Percentiles rank a stretch among this genome's conserved stretches.
Conservation (phyloP, 768 basidiomycete genomes). For the Mycena rebaudengoi region DNA sequence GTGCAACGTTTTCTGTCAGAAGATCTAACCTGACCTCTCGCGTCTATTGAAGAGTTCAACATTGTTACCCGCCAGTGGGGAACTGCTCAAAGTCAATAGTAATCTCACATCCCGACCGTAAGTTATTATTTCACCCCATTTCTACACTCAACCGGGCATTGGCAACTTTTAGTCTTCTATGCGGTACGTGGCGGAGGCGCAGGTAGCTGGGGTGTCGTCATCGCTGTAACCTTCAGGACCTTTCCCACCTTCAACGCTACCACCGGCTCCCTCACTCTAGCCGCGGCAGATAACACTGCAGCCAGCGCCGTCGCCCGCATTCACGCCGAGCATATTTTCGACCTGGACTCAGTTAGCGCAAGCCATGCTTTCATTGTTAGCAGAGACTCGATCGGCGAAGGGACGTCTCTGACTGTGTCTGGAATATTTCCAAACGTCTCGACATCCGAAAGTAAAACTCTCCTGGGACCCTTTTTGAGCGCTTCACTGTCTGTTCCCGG, state of each 20-base stretch:
- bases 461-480: constrained; percentile 30
- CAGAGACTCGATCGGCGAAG: not conserved
- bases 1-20: not conserved
- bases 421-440: constrained; percentile 7
- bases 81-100: constrained; percentile 32
- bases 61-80: constrained; percentile 40
- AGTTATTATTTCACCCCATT: not conserved
- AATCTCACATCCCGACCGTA: constrained; percentile 34
- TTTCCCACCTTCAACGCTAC: constrained; percentile 43
- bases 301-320: constrained; percentile 34
- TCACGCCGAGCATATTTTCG: constrained; percentile 45
- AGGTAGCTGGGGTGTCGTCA: constrained; percentile 48
- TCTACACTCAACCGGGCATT: no score
- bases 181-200: constrained; percentile 37
- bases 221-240: constrained; percentile 44
- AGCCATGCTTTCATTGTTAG: constrained; percentile 38
- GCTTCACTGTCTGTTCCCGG: constrained; percentile 27
- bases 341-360: constrained; percentile 37
- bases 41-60: constrained; percentile 28
- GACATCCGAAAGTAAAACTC: constrained; percentile 18
- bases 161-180: constrained; percentile 31
- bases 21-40: no score
- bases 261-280: constrained; percentile 26
- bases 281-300: constrained; percentile 17
- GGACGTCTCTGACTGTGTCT: constrained; percentile 24